Base-by-base conservation (phyloP, 495 filamentous ascomycete genomes). In the Daldinia concentrica region DNA sequence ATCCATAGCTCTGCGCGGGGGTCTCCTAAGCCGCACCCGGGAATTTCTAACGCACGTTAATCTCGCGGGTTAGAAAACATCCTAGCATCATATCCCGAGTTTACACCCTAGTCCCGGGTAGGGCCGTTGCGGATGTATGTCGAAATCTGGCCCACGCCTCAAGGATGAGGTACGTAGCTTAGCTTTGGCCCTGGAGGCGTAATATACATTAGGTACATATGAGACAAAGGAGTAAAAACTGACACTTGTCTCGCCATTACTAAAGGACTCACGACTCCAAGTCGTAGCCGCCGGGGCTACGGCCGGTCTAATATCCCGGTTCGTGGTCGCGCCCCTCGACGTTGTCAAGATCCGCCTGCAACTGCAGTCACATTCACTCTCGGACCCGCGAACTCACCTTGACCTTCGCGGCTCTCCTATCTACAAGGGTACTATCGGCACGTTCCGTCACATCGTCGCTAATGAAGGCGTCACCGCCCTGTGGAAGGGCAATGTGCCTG, bases 401-500 rank as follows among this genome's bases (percentile, higher is more conserved):
- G 73, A 81, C 75, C 78, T 86, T 55, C 75, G 68, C 67, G 78
- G 81, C 58, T 89, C 89, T 7, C 92, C 91, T 43, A 80, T 91
- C 15, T 94, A 93, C 81, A 91, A 90, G 75, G 93, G 93, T 68
- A 95, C 94, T 0, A 62, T 94, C 15, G 84, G 86, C 14, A 96
- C 95, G 6, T 86, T 97, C 77, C 86, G 85, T 41, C 82, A 88
- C 29, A 98, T 99, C 76, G 71, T 94, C 41, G 81, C 80, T 24
- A 81, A 91, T 62, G 95, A 98, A 77, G 95, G 95, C 14, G 78
- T 97, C 68, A 90, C 91, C 1, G 95, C 88, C 57, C 87, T 99
- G 56, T 99, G 95, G 95, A 98, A 98, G 84, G 95, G 95, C 79
- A 99, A 99, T 78, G 87, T 98, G 66, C 93, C 95, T 60, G 95